Evolutionary conservation across 345 rosid genomes (phyloP), one percentile per base, ranked within the genome.

Genomic region (Cardamine resedifolia): DNA sequence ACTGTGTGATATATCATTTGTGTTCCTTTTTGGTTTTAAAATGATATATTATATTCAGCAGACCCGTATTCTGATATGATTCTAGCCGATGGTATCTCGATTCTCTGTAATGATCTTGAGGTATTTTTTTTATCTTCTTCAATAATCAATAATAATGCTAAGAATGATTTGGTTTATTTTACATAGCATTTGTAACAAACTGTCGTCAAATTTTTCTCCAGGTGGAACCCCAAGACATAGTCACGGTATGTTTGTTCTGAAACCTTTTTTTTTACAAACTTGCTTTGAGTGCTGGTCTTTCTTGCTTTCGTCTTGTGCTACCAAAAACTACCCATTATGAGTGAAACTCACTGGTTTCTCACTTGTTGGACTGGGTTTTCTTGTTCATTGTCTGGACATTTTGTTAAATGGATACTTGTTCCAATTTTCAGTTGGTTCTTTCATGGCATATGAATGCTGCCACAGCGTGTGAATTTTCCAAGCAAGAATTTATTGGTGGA

Each of bases 391-490:
- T 24, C 6, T 63, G 44, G 28, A 11, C 14, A 10, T 28, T 53
- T 53, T 2, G 36, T 30, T 41, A 59, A 68, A 39, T 16, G 59
- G 45, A 21, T 57, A 15, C 70, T 52, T 64, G 5, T 23, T 57
- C 10, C 49, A 51, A 26, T 80, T 78, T 73, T 73, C 90, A 95
- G 99, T 70, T 95, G 78, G 99, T 95, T 77, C 78, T 95, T 77
- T 95, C 99, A 53, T 95, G 99, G 99, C 99, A 95, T 83, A 95
- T 95, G 99, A 90, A 91, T 74, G 99, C 99, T 59, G 92, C 92
- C 72, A 95, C 97, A 68, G 91, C 93, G 86, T 91, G 98, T 81
- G 98, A 95, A 74, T 95, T 85, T 77, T 88, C 98, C 27, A 90
- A 86, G 85, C 88, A 90, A 72, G 98, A 95, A 82, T 95, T 95